Conservation (phyloP, 1,284 basidiomycete genomes). For the Somion occarium region DNA sequence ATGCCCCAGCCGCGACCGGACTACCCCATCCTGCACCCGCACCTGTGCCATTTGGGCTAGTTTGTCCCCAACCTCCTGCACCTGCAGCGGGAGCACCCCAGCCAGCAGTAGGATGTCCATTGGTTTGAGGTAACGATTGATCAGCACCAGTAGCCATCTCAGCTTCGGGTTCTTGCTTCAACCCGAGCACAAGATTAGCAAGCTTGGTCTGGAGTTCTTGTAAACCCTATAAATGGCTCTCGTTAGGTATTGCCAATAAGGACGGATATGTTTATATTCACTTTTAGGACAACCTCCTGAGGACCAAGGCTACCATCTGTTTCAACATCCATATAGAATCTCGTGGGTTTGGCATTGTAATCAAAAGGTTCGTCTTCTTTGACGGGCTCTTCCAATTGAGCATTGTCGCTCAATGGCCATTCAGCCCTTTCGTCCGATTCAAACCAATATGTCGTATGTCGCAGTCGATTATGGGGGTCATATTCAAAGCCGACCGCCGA, state of each 20-base stretch:
- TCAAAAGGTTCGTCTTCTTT: constrained; percentile 82
- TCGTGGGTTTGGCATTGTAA: constrained; percentile 79
- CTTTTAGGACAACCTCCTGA: constrained; percentile 85
- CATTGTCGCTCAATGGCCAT: constrained; percentile 83
- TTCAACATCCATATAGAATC: constrained; percentile 91
- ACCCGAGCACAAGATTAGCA: constrained; percentile 72
- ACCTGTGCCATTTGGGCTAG: constrained; percentile 10
- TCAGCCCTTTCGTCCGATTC: constrained; percentile 77
- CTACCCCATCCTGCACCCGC: constrained; percentile 33
- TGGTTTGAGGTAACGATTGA: constrained; percentile 8
- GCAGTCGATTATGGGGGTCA: constrained; percentile 95
- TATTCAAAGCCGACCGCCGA: constrained; percentile 97
- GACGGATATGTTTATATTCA: constrained; percentile 25
- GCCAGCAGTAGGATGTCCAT: constrained; percentile 13
- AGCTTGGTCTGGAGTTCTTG: constrained; percentile 80
- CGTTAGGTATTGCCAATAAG: background rate
- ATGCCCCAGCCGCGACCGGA: constrained; percentile 18
- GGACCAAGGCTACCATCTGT: constrained; percentile 86
- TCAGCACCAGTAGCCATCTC: constrained; percentile 13
- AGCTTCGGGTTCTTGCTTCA: constrained; percentile 59
- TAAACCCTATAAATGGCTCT: constrained; percentile 64
- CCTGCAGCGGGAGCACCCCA: constrained; percentile 5
- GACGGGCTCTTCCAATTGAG: constrained; percentile 76
- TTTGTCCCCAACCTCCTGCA: background rate
- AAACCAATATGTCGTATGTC: constrained; percentile 96